A percentile compares a stretch with the other conserved stretches of the same genome.
These are phyloP conservation scores for Didymella pinodella DNA, from an alignment of 2,329 filamentous ascomycete species.

Conservation along the genomic window DNA sequence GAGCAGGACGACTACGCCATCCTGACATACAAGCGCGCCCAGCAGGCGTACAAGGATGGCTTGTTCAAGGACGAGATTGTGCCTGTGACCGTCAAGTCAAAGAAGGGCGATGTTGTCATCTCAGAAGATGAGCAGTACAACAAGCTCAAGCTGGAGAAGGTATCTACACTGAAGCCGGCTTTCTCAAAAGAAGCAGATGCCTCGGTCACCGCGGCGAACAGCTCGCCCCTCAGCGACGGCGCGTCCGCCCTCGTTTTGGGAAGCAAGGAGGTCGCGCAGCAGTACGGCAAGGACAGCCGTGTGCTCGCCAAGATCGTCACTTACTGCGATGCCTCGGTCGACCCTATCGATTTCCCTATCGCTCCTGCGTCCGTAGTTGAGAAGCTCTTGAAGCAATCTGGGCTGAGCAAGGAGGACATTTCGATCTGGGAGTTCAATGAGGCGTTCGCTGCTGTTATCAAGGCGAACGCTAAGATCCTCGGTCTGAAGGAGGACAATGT, in stretches of 20 bases:
- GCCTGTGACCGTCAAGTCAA: conserved; percentile 82
- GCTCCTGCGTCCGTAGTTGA: conserved; percentile 93
- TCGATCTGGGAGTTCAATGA: conserved; percentile 99
- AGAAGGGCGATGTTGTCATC: conserved; percentile 80
- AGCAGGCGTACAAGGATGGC: conserved; percentile 84
- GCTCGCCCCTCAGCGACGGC: conserved; percentile 93
- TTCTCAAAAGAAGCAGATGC: conserved; percentile 90
- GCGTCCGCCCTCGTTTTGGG: conserved; percentile 88
- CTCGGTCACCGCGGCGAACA: conserved; percentile 93
- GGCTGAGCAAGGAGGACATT: conserved; percentile 90
- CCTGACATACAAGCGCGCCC: conserved; percentile 85
- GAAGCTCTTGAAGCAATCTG: conserved; percentile 84
- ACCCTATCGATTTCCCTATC: conserved; percentile 92
- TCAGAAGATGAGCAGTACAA: conserved; percentile 88
- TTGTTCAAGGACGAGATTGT: conserved; percentile 90
- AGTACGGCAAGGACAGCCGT: conserved; percentile 79
- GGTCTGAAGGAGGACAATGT: conserved; percentile 80
- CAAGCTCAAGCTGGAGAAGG: conserved; percentile 85
- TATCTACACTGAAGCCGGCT: conserved; percentile 86
- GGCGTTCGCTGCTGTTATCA: conserved; percentile 94
- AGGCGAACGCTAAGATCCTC: conserved; percentile 92
- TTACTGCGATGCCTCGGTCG: conserved; percentile 85
- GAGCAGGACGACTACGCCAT: conserved; percentile 93
- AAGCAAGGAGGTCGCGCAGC: conserved; percentile 78
- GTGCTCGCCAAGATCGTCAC: conserved; percentile 88